A percentile compares a stretch with the other conserved stretches of the same genome.
Conservation (phyloP, 1,284 basidiomycete genomes). For the Austropuccinia psidii region DNA sequence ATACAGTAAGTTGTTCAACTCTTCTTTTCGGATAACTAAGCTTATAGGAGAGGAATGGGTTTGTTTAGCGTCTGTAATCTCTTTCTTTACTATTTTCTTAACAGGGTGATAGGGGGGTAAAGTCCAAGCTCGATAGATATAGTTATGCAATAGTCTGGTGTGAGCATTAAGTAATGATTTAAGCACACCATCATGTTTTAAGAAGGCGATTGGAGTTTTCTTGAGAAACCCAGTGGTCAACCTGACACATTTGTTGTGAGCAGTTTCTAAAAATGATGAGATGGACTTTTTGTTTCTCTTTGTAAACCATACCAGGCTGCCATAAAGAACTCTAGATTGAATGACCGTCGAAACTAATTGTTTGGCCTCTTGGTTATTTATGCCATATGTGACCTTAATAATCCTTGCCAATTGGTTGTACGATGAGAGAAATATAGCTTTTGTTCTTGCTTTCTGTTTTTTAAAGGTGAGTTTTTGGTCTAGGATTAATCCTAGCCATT, state of each 20-base stretch:
- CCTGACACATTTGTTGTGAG: neutral
- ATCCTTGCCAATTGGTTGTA: neutral
- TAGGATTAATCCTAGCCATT: neutral
- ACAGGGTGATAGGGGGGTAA: neutral
- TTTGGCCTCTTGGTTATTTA: neutral
- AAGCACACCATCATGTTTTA: neutral
- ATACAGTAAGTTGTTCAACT: neutral
- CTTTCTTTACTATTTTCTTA: too few relatives aligned
- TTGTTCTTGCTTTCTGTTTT: neutral
- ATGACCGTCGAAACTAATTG: neutral
- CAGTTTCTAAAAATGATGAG: neutral
- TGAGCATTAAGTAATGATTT: neutral
- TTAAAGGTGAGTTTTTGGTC: neutral
- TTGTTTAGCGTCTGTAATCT: too few relatives aligned
- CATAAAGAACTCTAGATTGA: neutral
- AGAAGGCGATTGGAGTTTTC: neutral
- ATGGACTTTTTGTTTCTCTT: neutral
- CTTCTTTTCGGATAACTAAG: too few relatives aligned
- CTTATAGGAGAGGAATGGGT: too few relatives aligned
- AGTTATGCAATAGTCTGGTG: too few relatives aligned
- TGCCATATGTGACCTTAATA: neutral
- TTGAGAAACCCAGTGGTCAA: neutral
- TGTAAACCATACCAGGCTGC: slow-evolving; percentile 14
- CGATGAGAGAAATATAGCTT: neutral
- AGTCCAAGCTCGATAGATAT: too few relatives aligned